Evolutionary conservation across 306 rosid species (phyloP), one percentile per base, ranked within the genome.

Genomic region (Acacia acuminata): DNA sequence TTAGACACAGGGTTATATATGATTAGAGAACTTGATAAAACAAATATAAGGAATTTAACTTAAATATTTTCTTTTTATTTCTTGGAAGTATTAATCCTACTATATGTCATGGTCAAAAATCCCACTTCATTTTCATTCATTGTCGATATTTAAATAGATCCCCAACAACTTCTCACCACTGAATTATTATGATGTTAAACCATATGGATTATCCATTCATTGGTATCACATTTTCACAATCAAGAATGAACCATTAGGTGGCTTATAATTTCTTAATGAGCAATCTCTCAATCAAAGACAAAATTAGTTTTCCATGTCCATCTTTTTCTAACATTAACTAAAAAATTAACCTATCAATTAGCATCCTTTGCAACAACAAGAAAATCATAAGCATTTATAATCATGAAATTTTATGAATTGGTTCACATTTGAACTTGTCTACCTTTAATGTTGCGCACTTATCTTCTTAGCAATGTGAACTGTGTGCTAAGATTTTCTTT

Each of bases 251-350:
- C 38, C 9, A 48, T 58, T 69, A 71, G 38, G 60, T 30, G 48
- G 40, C n/a, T 27, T 43, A 27, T 11, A 43, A 76, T 69, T 20
- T 67, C 27, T 58, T 76, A 63, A 34, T 77, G 1, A 44, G 24
- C 61, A 32, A 44, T n/a, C 47, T 77, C 19, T 72, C 44, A 34
- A 34, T 36, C 71, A 48, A 82, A 71, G 82, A 56, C 78, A 58
- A 61, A 34, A 8, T 24, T 55, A 38, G 69, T n/a, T 38, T 36
- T 56, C 2, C 69, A 3, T 38, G 47, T 75, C 79, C 40, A 38
- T 58, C 68, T 20, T 38, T 50, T 48, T 73, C 55, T 12, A 34
- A 53, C 3, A 56, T 5, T 11, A 10, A 34, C 32, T 43, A 4
- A 15, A 42, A n/a, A 5, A 42, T 10, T 43, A 42, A 42, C 2